Evolutionary conservation across 495 filamentous ascomycete genomes (phyloP).

Genomic region (Xylaria longipes): DNA sequence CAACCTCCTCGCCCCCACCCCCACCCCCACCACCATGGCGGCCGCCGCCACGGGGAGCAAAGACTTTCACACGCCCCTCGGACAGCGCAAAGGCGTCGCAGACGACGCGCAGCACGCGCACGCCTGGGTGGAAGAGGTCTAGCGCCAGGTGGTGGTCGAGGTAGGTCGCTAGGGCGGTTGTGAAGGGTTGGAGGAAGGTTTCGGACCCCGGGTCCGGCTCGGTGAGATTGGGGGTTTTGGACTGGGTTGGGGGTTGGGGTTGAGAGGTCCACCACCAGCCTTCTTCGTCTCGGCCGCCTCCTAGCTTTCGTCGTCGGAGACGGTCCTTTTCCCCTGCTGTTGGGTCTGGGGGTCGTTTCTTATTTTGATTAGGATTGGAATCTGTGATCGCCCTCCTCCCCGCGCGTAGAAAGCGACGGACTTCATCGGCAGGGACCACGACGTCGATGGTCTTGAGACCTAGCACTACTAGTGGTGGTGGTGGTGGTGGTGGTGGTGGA

Average conservation of each 20-base stretch:
- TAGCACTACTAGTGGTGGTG: background rate
- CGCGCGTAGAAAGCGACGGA: constrained; percentile 39
- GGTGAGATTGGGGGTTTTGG: constrained; percentile 6
- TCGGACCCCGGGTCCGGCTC: background rate
- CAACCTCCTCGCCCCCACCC: constrained; percentile 20
- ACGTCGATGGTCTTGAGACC: constrained; percentile 53
- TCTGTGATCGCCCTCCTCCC: constrained; percentile 15
- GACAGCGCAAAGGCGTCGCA: constrained; percentile 55
- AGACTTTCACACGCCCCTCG: constrained; percentile 52
- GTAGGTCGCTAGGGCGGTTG: constrained; percentile 50
- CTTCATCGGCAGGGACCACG: constrained; percentile 46
- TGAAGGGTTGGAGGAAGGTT: constrained; percentile 45
- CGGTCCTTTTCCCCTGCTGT: constrained; percentile 33
- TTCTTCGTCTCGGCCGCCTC: constrained; percentile 49
- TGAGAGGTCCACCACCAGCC: constrained; percentile 53
- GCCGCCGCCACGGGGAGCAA: constrained; percentile 27
- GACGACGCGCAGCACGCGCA: constrained; percentile 49
- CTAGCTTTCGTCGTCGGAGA: constrained; percentile 43
- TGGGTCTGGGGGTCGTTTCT: constrained; percentile 18
- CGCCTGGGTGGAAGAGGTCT: constrained; percentile 53
- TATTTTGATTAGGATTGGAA: constrained; percentile 11
- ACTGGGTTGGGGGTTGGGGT: background rate
- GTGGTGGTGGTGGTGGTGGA: background rate
- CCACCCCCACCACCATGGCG: constrained; percentile 1
- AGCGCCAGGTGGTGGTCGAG: constrained; percentile 48